Conservation (phyloP, 371 early-diverging fungal genomes). For the Mortierella sp. region DNA sequence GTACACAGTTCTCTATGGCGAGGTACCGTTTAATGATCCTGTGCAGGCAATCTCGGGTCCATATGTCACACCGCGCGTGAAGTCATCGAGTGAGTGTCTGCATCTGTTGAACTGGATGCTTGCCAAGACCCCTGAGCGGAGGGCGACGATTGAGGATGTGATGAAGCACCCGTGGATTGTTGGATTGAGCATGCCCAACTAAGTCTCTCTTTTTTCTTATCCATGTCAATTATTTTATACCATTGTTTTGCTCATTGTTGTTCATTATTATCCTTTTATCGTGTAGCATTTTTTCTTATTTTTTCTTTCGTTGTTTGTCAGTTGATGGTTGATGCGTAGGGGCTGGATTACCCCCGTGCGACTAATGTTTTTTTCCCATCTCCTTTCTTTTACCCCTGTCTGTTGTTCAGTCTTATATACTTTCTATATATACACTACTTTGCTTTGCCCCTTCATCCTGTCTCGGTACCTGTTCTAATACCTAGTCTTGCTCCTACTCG, state of each 20-base stretch:
- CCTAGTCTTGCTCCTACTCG: no score
- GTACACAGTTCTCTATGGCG: conserved; percentile 81
- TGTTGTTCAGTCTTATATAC: background rate
- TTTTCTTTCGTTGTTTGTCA: no score
- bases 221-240: no score
- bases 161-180: conserved; percentile 71
- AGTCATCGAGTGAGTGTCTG: conserved; percentile 62
- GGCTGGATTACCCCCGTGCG: no score
- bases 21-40: conserved; percentile 75
- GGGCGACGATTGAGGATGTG: conserved; percentile 74
- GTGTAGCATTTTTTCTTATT: no score
- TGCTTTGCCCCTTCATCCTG: no score
- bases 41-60: conserved; percentile 62
- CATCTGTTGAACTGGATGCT: conserved; percentile 77
- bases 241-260: no score
- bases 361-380: background rate
- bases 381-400: background rate
- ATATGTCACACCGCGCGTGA: conserved; percentile 57
- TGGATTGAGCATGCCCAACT: conserved; percentile 21
- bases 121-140: conserved; percentile 61
- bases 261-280: no score
- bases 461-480: no score
- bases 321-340: no score
- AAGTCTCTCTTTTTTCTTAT: background rate
- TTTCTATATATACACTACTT: background rate